Evolutionary conservation across 148 eudicot species (phyloP).

Genomic region (Rhododendron molle): DNA sequence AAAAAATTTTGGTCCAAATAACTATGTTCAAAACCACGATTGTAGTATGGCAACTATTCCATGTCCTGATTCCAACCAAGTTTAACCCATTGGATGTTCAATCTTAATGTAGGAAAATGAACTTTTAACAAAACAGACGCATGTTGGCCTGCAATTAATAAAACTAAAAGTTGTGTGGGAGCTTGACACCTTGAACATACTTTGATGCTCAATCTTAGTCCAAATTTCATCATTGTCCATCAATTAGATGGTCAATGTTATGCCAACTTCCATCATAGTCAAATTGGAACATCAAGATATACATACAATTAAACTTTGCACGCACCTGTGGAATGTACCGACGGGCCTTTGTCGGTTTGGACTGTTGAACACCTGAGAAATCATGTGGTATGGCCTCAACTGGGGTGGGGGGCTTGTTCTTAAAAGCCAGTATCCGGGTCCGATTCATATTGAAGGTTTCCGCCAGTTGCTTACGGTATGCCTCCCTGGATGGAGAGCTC

Average conservation of each 20-base stretch:
- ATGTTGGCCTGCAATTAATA: neutral
- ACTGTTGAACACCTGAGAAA: constrained; percentile 41
- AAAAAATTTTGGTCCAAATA: neutral
- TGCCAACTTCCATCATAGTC: neutral
- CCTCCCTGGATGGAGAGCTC: constrained; percentile 77
- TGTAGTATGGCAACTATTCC: neutral
- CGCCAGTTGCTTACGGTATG: constrained; percentile 73
- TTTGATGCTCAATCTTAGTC: neutral
- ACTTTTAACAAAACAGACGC: neutral
- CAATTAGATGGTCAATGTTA: neutral
- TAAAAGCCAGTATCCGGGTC: constrained; percentile 83
- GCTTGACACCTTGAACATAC: neutral
- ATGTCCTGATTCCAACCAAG: neutral
- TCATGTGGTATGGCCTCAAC: constrained; percentile 56
- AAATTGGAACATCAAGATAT: neutral
- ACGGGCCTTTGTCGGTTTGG: constrained; percentile 63
- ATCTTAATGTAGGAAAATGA: neutral
- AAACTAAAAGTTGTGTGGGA: neutral
- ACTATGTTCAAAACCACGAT: neutral
- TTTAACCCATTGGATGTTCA: neutral
- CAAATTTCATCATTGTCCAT: neutral
- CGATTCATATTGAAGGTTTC: constrained; percentile 88
- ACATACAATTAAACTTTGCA: neutral
- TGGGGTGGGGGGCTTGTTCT: constrained; percentile 82
- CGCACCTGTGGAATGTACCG: constrained; percentile 86